Conservation (phyloP, 2,329 filamentous ascomycete genomes). For the Aspergillus nomiae region DNA sequence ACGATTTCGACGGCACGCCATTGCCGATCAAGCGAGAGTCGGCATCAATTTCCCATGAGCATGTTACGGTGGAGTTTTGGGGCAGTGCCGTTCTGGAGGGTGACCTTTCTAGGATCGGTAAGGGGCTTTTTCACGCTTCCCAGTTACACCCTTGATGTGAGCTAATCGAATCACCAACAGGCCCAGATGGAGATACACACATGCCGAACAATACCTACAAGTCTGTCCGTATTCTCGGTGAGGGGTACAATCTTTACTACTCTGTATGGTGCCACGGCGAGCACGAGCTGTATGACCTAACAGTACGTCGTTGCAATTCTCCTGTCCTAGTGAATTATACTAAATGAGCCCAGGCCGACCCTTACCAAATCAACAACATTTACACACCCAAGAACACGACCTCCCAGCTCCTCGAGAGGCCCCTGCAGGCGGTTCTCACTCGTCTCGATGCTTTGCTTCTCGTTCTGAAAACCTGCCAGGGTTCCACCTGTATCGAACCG, state of each 20-base stretch:
- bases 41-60: slow-evolving; percentile 48
- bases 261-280: slow-evolving; percentile 45
- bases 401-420: slow-evolving; percentile 23
- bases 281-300: slow-evolving; percentile 44
- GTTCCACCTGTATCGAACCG: slow-evolving; percentile 35
- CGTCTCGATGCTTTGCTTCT: slow-evolving; percentile 41
- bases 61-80: slow-evolving; percentile 63
- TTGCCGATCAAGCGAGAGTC: slow-evolving; percentile 46
- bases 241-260: slow-evolving; percentile 43
- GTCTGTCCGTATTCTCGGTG: slow-evolving; percentile 37
- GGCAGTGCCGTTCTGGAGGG: slow-evolving; percentile 42
- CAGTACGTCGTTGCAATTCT: slow-evolving; percentile 19
- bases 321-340: not conserved
- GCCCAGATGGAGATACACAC: slow-evolving; percentile 17
- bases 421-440: slow-evolving; percentile 21
- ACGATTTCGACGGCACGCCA: slow-evolving; percentile 60
- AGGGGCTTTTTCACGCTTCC: slow-evolving; percentile 4
- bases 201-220: slow-evolving; percentile 44
- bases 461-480: slow-evolving; percentile 43
- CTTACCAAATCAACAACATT: slow-evolving; percentile 40
- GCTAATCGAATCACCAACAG: slow-evolving; percentile 11
- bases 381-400: slow-evolving; percentile 14
- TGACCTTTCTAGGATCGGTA: slow-evolving; percentile 29
- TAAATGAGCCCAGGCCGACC: slow-evolving; percentile 31
- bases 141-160: not conserved